Base-by-base conservation (phyloP, 352 stramenopile species). In the Phytophthora cryptogea region DNA sequence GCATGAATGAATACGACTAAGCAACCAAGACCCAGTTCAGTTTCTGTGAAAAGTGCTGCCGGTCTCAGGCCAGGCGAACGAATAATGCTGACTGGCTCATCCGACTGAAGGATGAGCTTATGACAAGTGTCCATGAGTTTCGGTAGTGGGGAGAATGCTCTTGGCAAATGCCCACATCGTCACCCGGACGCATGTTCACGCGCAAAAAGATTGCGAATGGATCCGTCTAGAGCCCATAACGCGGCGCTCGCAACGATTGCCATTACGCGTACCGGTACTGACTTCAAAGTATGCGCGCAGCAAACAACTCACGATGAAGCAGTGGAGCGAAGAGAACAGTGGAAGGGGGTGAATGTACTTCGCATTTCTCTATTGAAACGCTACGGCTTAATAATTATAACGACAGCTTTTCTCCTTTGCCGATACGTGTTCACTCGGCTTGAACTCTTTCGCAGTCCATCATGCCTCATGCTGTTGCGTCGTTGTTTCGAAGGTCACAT, bases 401-500 rank as follows among this genome's bases (percentile, higher is more conserved):
- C 63, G 32, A 41, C 26, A 47, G 33, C 11, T 60, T 55, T 45
- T 44, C 33, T 71, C 54, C 31, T 64, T 59, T 59, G 27, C 36
- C 40, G n/a, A 31, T 45, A 30, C 26, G 39, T 45, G 33, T 41
- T 33, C n/a, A 51, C 23, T 40, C 30, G 45, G 43, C 8, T 49
- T 27, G 26, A 54, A 20, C 23, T 53, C 35, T 10, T 36, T 17
- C 11, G 8, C 11, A 46, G 39, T 30, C 10, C 41, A 54, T 66
- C 26, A 66, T 47, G 26, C 33, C 17, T 52, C 56, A 54, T 45
- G 43, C 48, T 32, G 20, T 65, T 63, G 68, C 30, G 74, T 64
- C 27, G 50, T 61, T 37, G 75, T 70, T 8, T 85, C 67, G 54
- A 95, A 95, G n/a, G 86, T 92, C 8, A 95, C 84, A 49, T 92